Percentiles rank a stretch among this genome's conserved stretches.
These are phyloP conservation scores for Melaleuca quinquenervia DNA, from an alignment of 345 rosid genomes.

Conservation along the genomic window DNA sequence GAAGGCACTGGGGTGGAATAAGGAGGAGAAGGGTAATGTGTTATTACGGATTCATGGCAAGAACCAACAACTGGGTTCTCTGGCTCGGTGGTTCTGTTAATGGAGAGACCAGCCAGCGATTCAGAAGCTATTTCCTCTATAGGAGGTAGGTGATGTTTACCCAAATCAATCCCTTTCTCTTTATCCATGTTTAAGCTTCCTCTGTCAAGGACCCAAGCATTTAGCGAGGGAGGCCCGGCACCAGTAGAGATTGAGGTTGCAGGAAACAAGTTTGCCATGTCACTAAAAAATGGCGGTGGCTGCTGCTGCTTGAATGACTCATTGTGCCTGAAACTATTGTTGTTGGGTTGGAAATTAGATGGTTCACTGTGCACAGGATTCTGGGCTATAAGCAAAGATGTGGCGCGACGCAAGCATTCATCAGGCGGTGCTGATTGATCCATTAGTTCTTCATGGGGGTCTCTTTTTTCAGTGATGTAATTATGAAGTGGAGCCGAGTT, in stretches of 20 bases:
- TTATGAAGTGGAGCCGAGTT: constrained; percentile 69
- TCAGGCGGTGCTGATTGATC: constrained; percentile 32
- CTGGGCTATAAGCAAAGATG: constrained; percentile 53
- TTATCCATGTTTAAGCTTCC: constrained; percentile 24
- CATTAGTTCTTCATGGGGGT: constrained; percentile 17
- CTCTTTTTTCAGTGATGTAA: constrained; percentile 9
- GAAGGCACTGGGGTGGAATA: constrained; percentile 70
- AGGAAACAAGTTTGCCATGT: neutral
- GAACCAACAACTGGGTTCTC: constrained; percentile 10
- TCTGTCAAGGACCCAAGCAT: constrained; percentile 60
- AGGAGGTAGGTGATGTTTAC: constrained; percentile 31
- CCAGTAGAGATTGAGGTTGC: neutral
- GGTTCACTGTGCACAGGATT: constrained; percentile 19
- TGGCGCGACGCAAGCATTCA: constrained; percentile 70
- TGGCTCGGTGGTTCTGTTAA: constrained; percentile 5
- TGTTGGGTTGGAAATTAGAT: constrained; percentile 35
- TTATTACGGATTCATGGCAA: constrained; percentile 11
- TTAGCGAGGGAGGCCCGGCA: constrained; percentile 72
- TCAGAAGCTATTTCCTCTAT: constrained; percentile 44
- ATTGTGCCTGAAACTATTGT: constrained; percentile 14
- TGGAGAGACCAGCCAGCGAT: constrained; percentile 43
- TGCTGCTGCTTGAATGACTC: constrained; percentile 29
- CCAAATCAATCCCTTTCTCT: constrained; percentile 18
- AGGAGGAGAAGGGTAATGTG: constrained; percentile 14
- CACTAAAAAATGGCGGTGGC: constrained; percentile 1